Percentiles rank a stretch among this genome's conserved stretches.
phyloP scores from a whole-genome alignment of 2,329 filamentous ascomycete genomes.

The Hypoxylon rubiginosum region DNA sequence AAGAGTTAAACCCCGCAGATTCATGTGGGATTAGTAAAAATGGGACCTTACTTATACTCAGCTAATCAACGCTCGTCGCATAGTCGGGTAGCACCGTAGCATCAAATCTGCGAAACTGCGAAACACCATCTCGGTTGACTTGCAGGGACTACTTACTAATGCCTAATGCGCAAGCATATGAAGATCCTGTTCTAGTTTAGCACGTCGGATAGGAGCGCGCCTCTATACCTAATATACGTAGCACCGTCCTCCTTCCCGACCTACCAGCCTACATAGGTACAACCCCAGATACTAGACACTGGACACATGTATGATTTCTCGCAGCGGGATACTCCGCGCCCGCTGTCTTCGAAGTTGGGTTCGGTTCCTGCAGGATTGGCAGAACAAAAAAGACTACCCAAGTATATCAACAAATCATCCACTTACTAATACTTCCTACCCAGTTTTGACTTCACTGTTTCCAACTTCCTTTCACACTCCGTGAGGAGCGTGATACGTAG shows the following conservation, averaged over 20 bases:
- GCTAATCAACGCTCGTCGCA: slow-evolving; percentile 22
- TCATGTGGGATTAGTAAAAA: slow-evolving; percentile 26
- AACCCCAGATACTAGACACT: background rate
- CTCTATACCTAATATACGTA: background rate
- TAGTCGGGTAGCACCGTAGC: background rate
- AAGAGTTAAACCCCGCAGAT: slow-evolving; percentile 9
- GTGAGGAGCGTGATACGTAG: background rate
- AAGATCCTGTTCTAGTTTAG: background rate
- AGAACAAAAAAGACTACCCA: background rate
- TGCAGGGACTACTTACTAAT: background rate
- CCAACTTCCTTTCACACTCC: background rate
- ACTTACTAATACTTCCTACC: background rate
- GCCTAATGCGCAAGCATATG: background rate
- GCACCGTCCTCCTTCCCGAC: background rate
- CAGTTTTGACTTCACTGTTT: background rate
- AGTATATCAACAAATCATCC: background rate
- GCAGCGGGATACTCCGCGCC: slow-evolving; percentile 1
- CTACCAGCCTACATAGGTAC: background rate
- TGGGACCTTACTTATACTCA: background rate
- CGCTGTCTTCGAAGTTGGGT: background rate
- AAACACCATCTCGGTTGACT: background rate
- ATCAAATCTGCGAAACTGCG: slow-evolving; percentile 17
- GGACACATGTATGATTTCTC: background rate
- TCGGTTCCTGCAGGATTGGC: slow-evolving; percentile 1
- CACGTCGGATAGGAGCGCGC: background rate